phyloP scores from a whole-genome alignment of 2,329 filamentous ascomycete species.

The Xylaria sp. region DNA sequence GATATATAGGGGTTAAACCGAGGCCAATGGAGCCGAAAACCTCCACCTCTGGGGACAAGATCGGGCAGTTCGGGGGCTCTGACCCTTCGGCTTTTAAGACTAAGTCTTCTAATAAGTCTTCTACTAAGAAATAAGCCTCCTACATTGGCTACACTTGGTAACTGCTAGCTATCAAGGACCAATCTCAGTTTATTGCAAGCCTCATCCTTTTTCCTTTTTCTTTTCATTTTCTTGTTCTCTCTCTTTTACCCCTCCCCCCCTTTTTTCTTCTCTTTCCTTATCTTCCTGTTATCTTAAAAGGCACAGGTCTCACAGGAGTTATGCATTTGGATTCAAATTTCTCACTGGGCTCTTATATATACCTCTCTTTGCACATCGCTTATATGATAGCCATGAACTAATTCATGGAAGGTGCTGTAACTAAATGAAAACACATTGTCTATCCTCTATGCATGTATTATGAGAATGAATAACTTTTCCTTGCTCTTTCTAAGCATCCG shows the following conservation, averaged over 20 bases:
- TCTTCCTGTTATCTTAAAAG: too few species aligned
- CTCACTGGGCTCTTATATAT: too few species aligned
- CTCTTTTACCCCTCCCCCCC: neutral
- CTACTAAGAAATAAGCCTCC: neutral
- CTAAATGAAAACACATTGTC: too few species aligned
- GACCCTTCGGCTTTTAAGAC: neutral
- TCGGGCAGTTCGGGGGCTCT: neutral
- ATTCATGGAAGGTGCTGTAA: too few species aligned
- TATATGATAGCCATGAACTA: too few species aligned
- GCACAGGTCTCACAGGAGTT: too few species aligned
- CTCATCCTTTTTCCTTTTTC: neutral
- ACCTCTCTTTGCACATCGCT: too few species aligned
- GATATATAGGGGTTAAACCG: neutral
- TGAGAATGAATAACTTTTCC: neutral
- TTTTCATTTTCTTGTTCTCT: neutral
- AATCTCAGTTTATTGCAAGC: neutral
- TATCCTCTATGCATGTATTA: too few species aligned
- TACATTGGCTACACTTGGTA: neutral
- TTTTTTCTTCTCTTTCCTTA: too few species aligned
- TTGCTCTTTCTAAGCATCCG: too few species aligned
- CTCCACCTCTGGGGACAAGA: neutral
- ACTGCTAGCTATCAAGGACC: neutral
- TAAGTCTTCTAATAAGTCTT: neutral
- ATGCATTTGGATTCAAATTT: too few species aligned
- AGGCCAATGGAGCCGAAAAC: neutral